Base-by-base conservation (phyloP, 257 asterid species). In the Osmanthus fragrans region DNA sequence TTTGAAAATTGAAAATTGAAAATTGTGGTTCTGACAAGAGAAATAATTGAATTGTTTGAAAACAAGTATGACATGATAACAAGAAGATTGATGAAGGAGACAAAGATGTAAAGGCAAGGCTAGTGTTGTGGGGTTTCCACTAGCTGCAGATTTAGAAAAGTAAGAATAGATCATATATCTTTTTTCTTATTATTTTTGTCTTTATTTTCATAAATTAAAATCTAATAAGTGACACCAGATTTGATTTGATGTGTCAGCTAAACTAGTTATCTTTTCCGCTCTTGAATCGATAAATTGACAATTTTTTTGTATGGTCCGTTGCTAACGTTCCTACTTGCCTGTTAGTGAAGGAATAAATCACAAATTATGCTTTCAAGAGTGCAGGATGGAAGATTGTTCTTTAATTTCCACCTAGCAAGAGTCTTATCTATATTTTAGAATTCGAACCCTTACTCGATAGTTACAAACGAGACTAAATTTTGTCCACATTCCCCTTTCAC, bases 121-220 rank as follows among this genome's bases (percentile, higher is more conserved):
- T 25, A 63, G 69, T 25, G 7, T 63, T 63, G 69, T 63, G 69
- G 69, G 69, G 69, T 63, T 63, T 63, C 69, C 69, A 63, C 69
- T 63, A 4, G 11, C 12, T 7, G 27, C 2, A n/a, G 25, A 54
- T 5, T n/a, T 18, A 63, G 36, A 63, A 63, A 63, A 63, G 34
- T 23, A 23, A 7, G 32, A 60, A 60, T 21, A 25, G 23, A 23
- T 5, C 23, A n/a, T 3, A 29, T 0, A 21, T 11, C 66, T 8
- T 58, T 58, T 58, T 25, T 21, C 66, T 58, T 2, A 58, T 58
- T 58, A 21, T 63, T 63, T 63, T 63, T 27, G 36, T 27, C 69
- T 25, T 58, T 58, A 58, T 58, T 58, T 47, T 16, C 7, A 13
- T 15, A 56, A 1, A 18, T 12, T 42, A 42, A 42, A 54, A 54